phyloP scores from a whole-genome alignment of 2,329 filamentous ascomycete species.

The Penicillium psychrosexuale region DNA sequence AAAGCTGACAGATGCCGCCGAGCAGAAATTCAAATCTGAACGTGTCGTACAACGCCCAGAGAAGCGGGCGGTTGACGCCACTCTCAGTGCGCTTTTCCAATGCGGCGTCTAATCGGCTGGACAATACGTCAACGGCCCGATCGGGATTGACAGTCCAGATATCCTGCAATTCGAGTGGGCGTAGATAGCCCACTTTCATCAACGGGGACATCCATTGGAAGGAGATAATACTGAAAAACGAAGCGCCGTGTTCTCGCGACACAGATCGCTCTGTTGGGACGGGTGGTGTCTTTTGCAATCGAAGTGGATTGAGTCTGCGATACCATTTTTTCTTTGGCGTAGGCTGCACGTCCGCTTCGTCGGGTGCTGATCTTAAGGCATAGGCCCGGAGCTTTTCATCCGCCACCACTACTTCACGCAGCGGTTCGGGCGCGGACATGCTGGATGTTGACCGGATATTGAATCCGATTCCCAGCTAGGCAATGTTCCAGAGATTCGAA shows the following conservation, averaged over 20 bases:
- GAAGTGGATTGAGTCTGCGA: constrained; percentile 43
- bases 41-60: constrained; percentile 81
- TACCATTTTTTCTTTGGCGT: constrained; percentile 34
- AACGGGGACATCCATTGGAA: constrained; percentile 90
- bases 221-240: constrained; percentile 69
- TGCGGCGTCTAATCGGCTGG: constrained; percentile 61
- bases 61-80: constrained; percentile 69
- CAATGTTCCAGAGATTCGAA: not conserved
- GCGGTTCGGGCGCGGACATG: constrained; percentile 18
- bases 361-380: constrained; percentile 14
- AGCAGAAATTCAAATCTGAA: constrained; percentile 82
- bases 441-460: not conserved
- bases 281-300: constrained; percentile 51
- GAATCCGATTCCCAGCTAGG: not conserved
- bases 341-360: constrained; percentile 7
- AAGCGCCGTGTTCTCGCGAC: constrained; percentile 69
- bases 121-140: constrained; percentile 67
- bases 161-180: constrained; percentile 77
- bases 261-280: constrained; percentile 52
- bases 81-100: constrained; percentile 66
- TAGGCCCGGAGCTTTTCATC: constrained; percentile 16
- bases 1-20: constrained; percentile 73
- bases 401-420: constrained; percentile 16
- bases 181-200: constrained; percentile 82
- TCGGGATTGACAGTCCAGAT: constrained; percentile 86